Evolutionary conservation across 768 basidiomycete genomes (phyloP).

Genomic region (Tricholoma saponaceum): DNA sequence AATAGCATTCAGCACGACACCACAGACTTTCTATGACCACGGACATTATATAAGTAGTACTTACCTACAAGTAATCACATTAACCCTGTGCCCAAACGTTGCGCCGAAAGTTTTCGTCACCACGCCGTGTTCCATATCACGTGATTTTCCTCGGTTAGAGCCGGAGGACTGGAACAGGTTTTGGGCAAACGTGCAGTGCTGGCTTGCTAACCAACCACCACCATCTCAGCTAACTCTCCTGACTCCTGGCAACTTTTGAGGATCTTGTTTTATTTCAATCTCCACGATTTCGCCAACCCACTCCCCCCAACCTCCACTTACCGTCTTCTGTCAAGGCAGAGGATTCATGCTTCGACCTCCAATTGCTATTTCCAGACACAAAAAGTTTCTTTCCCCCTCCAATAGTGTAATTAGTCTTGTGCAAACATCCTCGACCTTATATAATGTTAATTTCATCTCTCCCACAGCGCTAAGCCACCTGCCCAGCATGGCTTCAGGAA

Average conservation of each 20-base stretch:
- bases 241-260: constrained; percentile 5
- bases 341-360: constrained; percentile 94
- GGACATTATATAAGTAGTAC: too few relatives aligned
- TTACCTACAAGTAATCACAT: too few relatives aligned
- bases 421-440: not conserved
- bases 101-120: not conserved
- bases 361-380: constrained; percentile 67
- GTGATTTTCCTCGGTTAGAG: constrained; percentile 7
- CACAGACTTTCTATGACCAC: not conserved
- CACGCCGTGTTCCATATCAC: not conserved
- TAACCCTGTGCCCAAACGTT: not conserved
- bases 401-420: constrained; percentile 27
- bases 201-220: constrained; percentile 25
- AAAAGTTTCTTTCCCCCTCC: constrained; percentile 47
- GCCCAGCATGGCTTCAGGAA: constrained; percentile 83
- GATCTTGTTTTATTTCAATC: constrained; percentile 17
- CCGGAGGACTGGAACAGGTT: constrained; percentile 12
- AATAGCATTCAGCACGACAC: not conserved
- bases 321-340: constrained; percentile 69
- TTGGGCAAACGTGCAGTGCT: constrained; percentile 12
- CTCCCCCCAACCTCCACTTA: constrained; percentile 32
- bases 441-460: not conserved
- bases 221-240: constrained; percentile 9
- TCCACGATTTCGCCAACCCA: constrained; percentile 65
- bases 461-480: constrained; percentile 53